phyloP scores from a whole-genome alignment of 2,329 filamentous ascomycete species.

The Xylaria hypoxylon region DNA sequence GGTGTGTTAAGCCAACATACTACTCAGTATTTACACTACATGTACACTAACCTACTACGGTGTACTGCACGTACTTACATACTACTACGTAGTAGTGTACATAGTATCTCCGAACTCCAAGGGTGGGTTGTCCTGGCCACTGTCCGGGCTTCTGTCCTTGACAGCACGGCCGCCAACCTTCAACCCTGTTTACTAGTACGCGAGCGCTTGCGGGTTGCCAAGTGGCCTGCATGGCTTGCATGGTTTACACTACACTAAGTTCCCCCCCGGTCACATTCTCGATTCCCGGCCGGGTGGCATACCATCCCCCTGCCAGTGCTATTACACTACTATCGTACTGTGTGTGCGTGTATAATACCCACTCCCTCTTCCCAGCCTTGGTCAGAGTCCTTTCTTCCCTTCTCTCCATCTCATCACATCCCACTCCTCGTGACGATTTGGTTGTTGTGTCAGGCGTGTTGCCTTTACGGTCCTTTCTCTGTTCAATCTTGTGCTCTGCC shows the following conservation, averaged over 20 bases:
- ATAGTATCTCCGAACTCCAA: slow-evolving; percentile 16
- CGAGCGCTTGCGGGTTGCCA: slow-evolving; percentile 23
- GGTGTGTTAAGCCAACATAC: slow-evolving; percentile 5
- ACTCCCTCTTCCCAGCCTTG: slow-evolving; percentile 22
- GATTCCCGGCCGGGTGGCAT: slow-evolving; percentile 18
- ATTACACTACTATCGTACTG: not conserved
- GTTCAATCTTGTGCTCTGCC: slow-evolving; percentile 45
- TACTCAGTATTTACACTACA: too few relatives aligned
- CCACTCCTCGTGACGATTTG: slow-evolving; percentile 36
- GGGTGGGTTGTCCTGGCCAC: too few relatives aligned
- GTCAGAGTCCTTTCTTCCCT: slow-evolving; percentile 4
- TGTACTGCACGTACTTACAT: not conserved
- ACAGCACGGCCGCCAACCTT: slow-evolving; percentile 9
- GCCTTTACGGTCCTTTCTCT: slow-evolving; percentile 41
- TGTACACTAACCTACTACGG: too few relatives aligned
- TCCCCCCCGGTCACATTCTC: slow-evolving; percentile 18
- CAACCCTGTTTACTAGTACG: slow-evolving; percentile 4
- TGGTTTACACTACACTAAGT: too few relatives aligned
- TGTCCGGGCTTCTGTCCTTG: slow-evolving; percentile 3
- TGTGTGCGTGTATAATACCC: slow-evolving; percentile 31
- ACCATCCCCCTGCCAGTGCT: not conserved
- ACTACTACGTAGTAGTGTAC: not conserved
- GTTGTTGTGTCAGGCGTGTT: slow-evolving; percentile 37
- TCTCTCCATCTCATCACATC: slow-evolving; percentile 27
- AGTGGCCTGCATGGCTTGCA: slow-evolving; percentile 13